These are phyloP conservation scores for Inonotus hispidus DNA, from an alignment of 1,284 basidiomycete species.

Conservation along the genomic window DNA sequence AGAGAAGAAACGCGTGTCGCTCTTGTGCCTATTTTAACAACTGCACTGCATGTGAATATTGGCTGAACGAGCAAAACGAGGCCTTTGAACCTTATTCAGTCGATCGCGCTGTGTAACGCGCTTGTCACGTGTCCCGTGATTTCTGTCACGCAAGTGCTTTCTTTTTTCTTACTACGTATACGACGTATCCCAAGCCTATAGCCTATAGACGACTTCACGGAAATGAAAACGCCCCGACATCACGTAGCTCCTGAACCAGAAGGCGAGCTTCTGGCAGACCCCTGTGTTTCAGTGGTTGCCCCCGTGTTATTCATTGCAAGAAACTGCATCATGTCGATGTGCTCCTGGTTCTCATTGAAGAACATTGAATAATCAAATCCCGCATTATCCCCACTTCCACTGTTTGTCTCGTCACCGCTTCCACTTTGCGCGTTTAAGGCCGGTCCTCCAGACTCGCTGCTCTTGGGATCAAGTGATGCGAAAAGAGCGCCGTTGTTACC, in stretches of 20 bases:
- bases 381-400: background rate
- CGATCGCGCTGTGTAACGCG: background rate
- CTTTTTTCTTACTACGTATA: background rate
- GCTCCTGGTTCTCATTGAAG: slow-evolving; percentile 7
- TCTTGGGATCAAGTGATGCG: slow-evolving; percentile 10
- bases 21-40: background rate
- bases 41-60: background rate
- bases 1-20: background rate
- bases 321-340: slow-evolving; percentile 8
- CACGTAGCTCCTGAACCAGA: background rate
- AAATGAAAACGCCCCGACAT: no score
- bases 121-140: background rate
- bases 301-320: background rate
- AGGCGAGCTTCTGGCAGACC: background rate
- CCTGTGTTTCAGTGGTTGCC: background rate
- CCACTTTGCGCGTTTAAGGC: background rate
- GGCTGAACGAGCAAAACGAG: background rate
- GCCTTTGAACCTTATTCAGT: background rate
- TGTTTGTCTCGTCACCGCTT: background rate
- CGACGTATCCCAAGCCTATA: background rate
- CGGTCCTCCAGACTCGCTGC: background rate
- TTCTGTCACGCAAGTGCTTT: background rate
- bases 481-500: slow-evolving; percentile 15
- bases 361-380: slow-evolving; percentile 12
- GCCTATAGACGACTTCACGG: background rate